Evolutionary conservation across 1,284 basidiomycete species (phyloP), one percentile per base, ranked within the genome.

Genomic region (Microbotryum violaceum): DNA sequence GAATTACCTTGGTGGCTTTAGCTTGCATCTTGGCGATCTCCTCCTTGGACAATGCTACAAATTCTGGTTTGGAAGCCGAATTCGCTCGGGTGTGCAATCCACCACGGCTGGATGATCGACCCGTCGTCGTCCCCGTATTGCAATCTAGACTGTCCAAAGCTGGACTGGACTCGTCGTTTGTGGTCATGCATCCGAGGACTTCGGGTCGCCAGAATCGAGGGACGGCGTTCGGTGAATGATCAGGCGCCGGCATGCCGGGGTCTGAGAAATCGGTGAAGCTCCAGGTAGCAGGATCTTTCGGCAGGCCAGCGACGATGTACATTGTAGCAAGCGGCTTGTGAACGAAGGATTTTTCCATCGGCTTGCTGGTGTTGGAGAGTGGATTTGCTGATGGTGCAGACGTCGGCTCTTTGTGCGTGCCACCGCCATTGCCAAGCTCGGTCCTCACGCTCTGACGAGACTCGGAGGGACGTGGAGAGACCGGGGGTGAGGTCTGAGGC

Each of bases 151-250:
- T 42, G 37, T 42, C 37, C 37, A 42, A 42, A 42, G 37, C 37
- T 16, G 37, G 37, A 10, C 37, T 42, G 37, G 3, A 42, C 37
- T 42, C 37, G 37, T 90, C 90, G 8, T 87, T 87, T 69, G 86
- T 88, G 66, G 92, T 85, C 52, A 88, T 91, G 73, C 85, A 89
- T 3, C 89, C 91, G 14, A 91, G 83, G 51, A 97, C 88, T 76
- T 97, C 93, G 50, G 93, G 90, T 57, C 92, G 80, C 91, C 91
- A 97, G 83, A 89, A 96, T 53, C 91, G 82, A 62, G 83, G 86
- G 50, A 97, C 88, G 47, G 91, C 91, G 69, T 89, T 87, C 55
- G 92, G 89, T 44, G 83, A 81, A 70, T 93, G 90, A 10, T 72
- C 89, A 84, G 47, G 93, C 80, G 59, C 91, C 89, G 61, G 85